phyloP scores from a whole-genome alignment of 768 basidiomycete species.

The Russula abietina region DNA sequence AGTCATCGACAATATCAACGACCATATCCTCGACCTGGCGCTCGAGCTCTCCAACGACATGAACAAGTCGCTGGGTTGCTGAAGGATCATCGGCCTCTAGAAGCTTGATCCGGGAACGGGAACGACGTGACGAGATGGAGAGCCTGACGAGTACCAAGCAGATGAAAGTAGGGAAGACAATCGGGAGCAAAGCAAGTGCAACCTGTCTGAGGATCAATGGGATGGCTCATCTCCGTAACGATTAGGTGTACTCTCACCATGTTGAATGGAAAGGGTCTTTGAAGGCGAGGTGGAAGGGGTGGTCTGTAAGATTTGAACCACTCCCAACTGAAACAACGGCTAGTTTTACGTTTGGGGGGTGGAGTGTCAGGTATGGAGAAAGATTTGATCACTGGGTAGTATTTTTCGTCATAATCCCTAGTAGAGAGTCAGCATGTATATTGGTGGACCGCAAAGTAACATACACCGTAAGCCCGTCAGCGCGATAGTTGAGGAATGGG shows the following conservation, averaged over 20 bases:
- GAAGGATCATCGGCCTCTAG: slow-evolving; percentile 51
- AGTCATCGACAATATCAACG: slow-evolving; percentile 50
- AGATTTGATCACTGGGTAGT: slow-evolving; percentile 22
- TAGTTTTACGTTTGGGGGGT: slow-evolving; percentile 7
- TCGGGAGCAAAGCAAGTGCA: slow-evolving; percentile 50
- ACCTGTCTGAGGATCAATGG: slow-evolving; percentile 33
- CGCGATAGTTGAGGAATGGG: slow-evolving; percentile 50
- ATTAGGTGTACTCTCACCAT: slow-evolving; percentile 47
- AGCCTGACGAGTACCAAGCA: slow-evolving; percentile 51
- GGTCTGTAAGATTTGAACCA: slow-evolving; percentile 21
- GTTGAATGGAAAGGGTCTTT: slow-evolving; percentile 56
- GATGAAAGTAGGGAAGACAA: slow-evolving; percentile 57
- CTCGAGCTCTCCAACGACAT: slow-evolving; percentile 55
- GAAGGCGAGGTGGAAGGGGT: slow-evolving; percentile 15
- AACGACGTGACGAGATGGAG: slow-evolving; percentile 49
- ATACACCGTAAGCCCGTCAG: slow-evolving; percentile 59
- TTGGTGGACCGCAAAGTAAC: slow-evolving; percentile 25
- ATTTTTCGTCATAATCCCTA: slow-evolving; percentile 21
- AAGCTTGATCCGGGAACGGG: slow-evolving; percentile 56
- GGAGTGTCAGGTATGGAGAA: slow-evolving; percentile 14
- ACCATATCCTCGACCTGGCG: slow-evolving; percentile 55
- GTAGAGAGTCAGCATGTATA: not conserved
- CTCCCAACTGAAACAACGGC: not conserved
- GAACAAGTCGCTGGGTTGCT: slow-evolving; percentile 45
- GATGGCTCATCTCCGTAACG: not conserved